phyloP scores from a whole-genome alignment of 2,329 filamentous ascomycete genomes.

The Venturia asperata region DNA sequence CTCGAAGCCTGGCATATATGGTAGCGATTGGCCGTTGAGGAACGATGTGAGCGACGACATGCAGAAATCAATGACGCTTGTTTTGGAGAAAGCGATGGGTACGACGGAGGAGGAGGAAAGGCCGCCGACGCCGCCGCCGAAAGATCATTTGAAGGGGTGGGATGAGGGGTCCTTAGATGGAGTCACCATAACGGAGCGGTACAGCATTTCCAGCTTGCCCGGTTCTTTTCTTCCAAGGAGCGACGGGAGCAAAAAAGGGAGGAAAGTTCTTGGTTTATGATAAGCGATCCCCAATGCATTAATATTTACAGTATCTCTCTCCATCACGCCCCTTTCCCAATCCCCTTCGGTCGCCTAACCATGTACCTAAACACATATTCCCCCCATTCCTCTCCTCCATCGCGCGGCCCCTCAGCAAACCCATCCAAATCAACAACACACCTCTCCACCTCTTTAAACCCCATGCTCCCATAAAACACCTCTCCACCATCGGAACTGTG shows the following conservation, averaged over 20 bases:
- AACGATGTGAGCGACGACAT: background rate
- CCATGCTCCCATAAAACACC: background rate
- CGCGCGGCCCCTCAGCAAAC: background rate
- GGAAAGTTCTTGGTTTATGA: background rate
- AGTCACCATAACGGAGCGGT: background rate
- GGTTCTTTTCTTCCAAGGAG: too few species aligned
- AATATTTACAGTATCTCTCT: background rate
- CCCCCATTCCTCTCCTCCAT: background rate
- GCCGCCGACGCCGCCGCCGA: background rate
- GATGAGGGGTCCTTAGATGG: background rate
- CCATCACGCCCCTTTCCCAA: background rate
- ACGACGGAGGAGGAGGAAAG: background rate
- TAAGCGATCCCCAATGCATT: background rate
- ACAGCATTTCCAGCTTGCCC: background rate
- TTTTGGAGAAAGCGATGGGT: background rate
- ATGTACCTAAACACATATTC: background rate
- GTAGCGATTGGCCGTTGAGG: background rate
- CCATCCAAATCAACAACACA: conserved; percentile 3
- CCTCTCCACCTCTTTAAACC: background rate
- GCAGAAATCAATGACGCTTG: background rate
- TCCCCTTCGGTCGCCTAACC: background rate
- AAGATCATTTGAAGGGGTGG: background rate
- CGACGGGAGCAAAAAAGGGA: background rate
- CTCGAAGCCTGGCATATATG: background rate
- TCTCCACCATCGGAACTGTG: background rate